Evolutionary conservation across 805 yeast genomes (phyloP), one percentile per base, ranked within the genome.

Genomic region (Barnettozyma pratensis): DNA sequence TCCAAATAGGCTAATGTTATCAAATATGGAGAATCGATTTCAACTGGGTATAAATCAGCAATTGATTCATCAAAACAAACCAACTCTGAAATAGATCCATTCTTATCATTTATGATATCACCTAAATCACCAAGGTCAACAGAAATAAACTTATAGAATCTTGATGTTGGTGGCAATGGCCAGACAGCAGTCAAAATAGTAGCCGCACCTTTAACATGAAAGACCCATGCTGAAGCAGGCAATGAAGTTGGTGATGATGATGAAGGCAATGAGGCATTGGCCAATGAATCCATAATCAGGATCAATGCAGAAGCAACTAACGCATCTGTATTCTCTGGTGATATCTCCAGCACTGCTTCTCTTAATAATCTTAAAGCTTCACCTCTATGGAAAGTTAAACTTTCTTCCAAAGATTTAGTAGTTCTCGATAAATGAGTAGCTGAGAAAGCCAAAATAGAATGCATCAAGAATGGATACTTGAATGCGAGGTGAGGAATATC

Each of bases 181-280:
- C 97, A 89, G n/a, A 91, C 96, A 1, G 97, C 96, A 2, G 96
- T 87, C 44, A 92, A 72, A 46, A 92, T 92, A 0, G 97, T 91
- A 6, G 97, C 97, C 0, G 97, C 96, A 32, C 97, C 98, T 58
- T 94, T 87, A 10, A 92, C 97, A 61, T 92, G 97, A 72, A 88
- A 94, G 48, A 92, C 83, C 98, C 98, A 92, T 0, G 97, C 96
- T 4, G 94, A 83, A 3, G 97, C 91, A 1, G 97, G 96, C 49
- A 90, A 66, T 3, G 90, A 83, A 6, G 73, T 66, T 12, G 65
- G 61, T 4, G 67, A 62, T 3, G 63, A 48, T 4, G 63, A 47
- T 0, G 62, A 46, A 7, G 69, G 68, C 30, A 64, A 41, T 80
- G 96, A 79, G 0, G 97, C 97, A 66, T 91, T 91, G 4, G 97